Base-by-base conservation (phyloP, 345 rosid species). In the Melaleuca quinquenervia region DNA sequence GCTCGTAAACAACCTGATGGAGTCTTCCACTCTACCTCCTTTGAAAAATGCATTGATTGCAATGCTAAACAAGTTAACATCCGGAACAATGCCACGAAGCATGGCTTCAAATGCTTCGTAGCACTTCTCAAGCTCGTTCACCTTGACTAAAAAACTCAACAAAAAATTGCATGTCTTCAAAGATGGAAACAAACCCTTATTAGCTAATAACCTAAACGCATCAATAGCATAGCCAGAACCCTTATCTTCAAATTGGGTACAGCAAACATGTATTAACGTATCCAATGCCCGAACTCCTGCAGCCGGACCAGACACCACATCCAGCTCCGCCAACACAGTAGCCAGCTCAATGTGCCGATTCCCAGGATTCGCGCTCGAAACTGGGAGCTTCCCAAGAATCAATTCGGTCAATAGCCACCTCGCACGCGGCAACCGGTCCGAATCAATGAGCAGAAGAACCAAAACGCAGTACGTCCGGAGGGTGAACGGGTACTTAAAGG, bases 21-120 rank as follows among this genome's bases (percentile, higher is more conserved):
- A 96, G 85, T 92, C 91, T 51, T 89, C 94, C 24, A 92, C 87
- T 87, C 91, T 92, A 53, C 92, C 93, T 88, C 92, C 90, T 88
- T 93, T 94, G 82, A 92, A 95, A 70, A 92, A 92, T 49, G 95
- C 96, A 90, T 91, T 93, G 51, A 95, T 87, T 14, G 89, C 91
- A 20, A 92, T 93, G 76, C 94, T 96, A 83, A 91, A 95, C 92
- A 92, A 88, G 90, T 91, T 93, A 82, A 95, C 96, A 87, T 96
- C 98, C 0, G 90, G 95, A 86, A 85, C 82, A 85, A 93, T 62
- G 26, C 92, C 91, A n/a, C 45, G 54, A 86, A 91, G 92, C 88
- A 93, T 89, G 83, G 85, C 84, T 84, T 93, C 93, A 75, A 92
- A 92, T 45, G 92, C 93, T 85, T 91, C 90, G 32, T 87, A 90